Percentiles rank a stretch among this genome's conserved stretches.
phyloP scores from a whole-genome alignment of 2,329 filamentous ascomycete species.

The Trichoderma koningii region DNA sequence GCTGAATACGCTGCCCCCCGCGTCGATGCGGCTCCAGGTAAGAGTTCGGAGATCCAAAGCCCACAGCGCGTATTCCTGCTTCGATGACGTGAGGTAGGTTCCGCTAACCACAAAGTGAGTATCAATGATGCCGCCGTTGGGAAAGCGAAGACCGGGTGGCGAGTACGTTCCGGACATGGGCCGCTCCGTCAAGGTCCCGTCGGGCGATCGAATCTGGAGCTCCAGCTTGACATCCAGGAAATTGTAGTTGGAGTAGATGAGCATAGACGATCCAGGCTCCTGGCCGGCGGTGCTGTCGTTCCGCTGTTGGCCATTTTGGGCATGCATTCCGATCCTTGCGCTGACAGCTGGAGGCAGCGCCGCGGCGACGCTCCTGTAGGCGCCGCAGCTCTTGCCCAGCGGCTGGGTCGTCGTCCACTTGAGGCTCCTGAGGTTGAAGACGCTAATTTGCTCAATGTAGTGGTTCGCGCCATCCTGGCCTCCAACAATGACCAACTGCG shows the following conservation, averaged over 20 bases:
- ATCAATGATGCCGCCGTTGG: slow-evolving; percentile 93
- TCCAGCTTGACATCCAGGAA: slow-evolving; percentile 97
- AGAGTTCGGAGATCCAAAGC: slow-evolving; percentile 84
- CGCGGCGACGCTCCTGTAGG: slow-evolving; percentile 92
- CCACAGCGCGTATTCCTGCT: slow-evolving; percentile 98
- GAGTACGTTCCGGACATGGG: slow-evolving; percentile 85
- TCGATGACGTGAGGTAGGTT: slow-evolving; percentile 95
- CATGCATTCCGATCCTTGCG: slow-evolving; percentile 62
- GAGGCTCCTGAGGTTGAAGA: slow-evolving; percentile 92
- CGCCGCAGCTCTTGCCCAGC: slow-evolving; percentile 89
- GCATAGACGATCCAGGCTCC: slow-evolving; percentile 71
- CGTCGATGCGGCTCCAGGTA: slow-evolving; percentile 95
- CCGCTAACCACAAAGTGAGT: slow-evolving; percentile 97
- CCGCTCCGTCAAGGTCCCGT: slow-evolving; percentile 82
- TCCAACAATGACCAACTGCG: slow-evolving; percentile 96
- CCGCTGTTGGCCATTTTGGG: slow-evolving; percentile 45
- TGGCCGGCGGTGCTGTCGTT: slow-evolving; percentile 53
- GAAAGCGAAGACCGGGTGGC: slow-evolving; percentile 89
- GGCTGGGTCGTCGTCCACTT: slow-evolving; percentile 92
- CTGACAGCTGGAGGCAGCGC: slow-evolving; percentile 71
- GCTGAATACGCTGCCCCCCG: slow-evolving; percentile 89
- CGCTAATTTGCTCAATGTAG: slow-evolving; percentile 98
- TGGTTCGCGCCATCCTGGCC: slow-evolving; percentile 97
- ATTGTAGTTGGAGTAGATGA: slow-evolving; percentile 99
- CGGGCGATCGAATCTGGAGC: slow-evolving; percentile 80